These are phyloP conservation scores for Epithele typhae DNA, from an alignment of 768 basidiomycete genomes.

Conservation along the genomic window DNA sequence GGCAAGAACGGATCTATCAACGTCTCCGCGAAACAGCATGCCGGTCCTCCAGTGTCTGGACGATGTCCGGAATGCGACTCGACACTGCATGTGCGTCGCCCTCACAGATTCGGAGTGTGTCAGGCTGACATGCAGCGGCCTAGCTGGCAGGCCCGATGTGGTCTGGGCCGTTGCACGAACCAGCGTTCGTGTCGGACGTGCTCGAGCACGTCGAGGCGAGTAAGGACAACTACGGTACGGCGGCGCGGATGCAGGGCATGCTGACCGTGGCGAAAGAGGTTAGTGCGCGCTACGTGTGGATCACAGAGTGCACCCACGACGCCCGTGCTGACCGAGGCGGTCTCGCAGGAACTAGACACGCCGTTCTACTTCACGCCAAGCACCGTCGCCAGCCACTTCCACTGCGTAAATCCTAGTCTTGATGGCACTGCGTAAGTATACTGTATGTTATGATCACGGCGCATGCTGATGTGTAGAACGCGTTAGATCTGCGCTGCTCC, in stretches of 20 bases:
- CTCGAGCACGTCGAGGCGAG: slow-evolving; percentile 66
- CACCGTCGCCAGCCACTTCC: slow-evolving; percentile 76
- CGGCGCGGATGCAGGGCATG: slow-evolving; percentile 92
- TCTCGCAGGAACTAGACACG: slow-evolving; percentile 68
- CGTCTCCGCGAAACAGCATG: slow-evolving; percentile 63
- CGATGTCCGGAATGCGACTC: slow-evolving; percentile 83
- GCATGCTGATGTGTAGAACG: slow-evolving; percentile 2
- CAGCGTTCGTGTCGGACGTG: slow-evolving; percentile 68
- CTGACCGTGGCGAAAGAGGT: slow-evolving; percentile 86
- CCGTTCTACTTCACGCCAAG: slow-evolving; percentile 90
- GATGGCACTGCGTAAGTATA: slow-evolving; percentile 66
- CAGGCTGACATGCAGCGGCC: not conserved
- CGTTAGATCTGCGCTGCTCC: slow-evolving; percentile 78
- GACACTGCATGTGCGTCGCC: slow-evolving; percentile 58
- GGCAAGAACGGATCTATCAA: slow-evolving; percentile 55
- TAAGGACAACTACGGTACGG: slow-evolving; percentile 68
- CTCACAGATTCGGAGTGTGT: not conserved
- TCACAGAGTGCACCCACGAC: too few species aligned
- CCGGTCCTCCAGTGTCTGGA: slow-evolving; percentile 61
- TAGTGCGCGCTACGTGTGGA: too few species aligned
- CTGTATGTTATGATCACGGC: not conserved
- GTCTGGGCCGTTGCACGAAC: slow-evolving; percentile 83
- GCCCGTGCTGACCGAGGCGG: too few species aligned
- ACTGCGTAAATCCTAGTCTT: slow-evolving; percentile 72
- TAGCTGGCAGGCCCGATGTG: slow-evolving; percentile 97